Evolutionary conservation across 1,284 basidiomycete species (phyloP).

Genomic region (Calocybe gambosa): DNA sequence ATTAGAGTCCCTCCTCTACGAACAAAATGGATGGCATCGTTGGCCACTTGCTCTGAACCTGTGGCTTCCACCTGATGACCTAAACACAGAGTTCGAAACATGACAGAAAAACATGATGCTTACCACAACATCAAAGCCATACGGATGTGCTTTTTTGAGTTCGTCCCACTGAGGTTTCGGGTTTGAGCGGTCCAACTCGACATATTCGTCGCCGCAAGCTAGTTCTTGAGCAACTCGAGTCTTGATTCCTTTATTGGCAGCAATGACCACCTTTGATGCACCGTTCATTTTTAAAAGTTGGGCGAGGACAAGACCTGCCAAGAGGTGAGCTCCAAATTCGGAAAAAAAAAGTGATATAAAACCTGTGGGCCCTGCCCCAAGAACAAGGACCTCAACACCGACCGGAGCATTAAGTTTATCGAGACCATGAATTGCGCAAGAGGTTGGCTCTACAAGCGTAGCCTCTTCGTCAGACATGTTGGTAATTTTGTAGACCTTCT

Average conservation of each 20-base stretch:
- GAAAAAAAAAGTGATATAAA: neutral
- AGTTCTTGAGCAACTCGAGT: constrained; percentile 75
- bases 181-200: constrained; percentile 73
- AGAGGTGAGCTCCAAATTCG: neutral
- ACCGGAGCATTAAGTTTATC: constrained; percentile 77
- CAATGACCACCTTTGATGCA: constrained; percentile 68
- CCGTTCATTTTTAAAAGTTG: constrained; percentile 84
- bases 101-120: constrained; percentile 12
- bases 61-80: constrained; percentile 65
- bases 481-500: constrained; percentile 79
- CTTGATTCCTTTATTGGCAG: constrained; percentile 83
- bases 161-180: constrained; percentile 77
- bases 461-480: constrained; percentile 86
- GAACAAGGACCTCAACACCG: constrained; percentile 71
- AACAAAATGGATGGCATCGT: constrained; percentile 80
- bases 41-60: constrained; percentile 74
- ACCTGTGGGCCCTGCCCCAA: constrained; percentile 69
- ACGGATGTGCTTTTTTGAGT: constrained; percentile 70
- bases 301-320: constrained; percentile 73
- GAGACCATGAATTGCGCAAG: constrained; percentile 84
- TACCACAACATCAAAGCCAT: constrained; percentile 84
- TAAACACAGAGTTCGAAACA: neutral
- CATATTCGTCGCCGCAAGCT: constrained; percentile 73
- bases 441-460: constrained; percentile 82
- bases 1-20: constrained; percentile 71